phyloP scores from a whole-genome alignment of 2,329 filamentous ascomycete species.

The Alternaria novae-zelandiae region DNA sequence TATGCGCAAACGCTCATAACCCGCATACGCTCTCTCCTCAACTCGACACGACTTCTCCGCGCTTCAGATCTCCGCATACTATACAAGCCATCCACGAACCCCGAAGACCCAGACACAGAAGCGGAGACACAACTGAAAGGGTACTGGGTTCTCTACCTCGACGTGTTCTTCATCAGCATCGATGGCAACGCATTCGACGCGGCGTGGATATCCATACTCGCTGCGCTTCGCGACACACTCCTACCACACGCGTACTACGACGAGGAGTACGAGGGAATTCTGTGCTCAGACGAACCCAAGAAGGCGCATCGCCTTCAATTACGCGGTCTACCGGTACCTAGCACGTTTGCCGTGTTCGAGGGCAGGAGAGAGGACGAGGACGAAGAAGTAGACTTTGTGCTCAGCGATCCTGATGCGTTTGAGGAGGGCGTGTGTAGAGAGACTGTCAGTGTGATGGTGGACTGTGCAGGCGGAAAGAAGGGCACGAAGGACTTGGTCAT shows the following conservation, averaged over 20 bases:
- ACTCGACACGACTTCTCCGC: slow-evolving; percentile 71
- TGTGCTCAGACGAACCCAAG: slow-evolving; percentile 71
- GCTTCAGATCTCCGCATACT: slow-evolving; percentile 75
- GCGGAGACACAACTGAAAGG: slow-evolving; percentile 68
- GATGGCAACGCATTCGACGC: slow-evolving; percentile 93
- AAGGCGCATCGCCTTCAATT: slow-evolving; percentile 65
- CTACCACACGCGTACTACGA: slow-evolving; percentile 86
- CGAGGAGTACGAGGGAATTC: slow-evolving; percentile 75
- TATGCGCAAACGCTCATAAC: slow-evolving; percentile 87
- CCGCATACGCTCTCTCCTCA: slow-evolving; percentile 76
- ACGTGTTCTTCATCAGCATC: slow-evolving; percentile 91
- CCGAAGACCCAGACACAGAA: slow-evolving; percentile 57
- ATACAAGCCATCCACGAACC: slow-evolving; percentile 59
- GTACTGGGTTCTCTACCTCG: slow-evolving; percentile 95
- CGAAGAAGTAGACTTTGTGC: slow-evolving; percentile 65
- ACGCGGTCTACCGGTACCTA: slow-evolving; percentile 73
- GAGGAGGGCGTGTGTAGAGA: slow-evolving; percentile 88
- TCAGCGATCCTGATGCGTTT: slow-evolving; percentile 87
- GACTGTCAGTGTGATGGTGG: slow-evolving; percentile 81
- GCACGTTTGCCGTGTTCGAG: slow-evolving; percentile 77
- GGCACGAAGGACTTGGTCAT: slow-evolving; percentile 67
- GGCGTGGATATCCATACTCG: slow-evolving; percentile 83
- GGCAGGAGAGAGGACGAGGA: slow-evolving; percentile 52
- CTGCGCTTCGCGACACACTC: slow-evolving; percentile 78
- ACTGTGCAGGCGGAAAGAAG: slow-evolving; percentile 68